Evolutionary conservation across 352 stramenopile species (phyloP), one percentile per base, ranked within the genome.

Genomic region (Globisporangium polare): DNA sequence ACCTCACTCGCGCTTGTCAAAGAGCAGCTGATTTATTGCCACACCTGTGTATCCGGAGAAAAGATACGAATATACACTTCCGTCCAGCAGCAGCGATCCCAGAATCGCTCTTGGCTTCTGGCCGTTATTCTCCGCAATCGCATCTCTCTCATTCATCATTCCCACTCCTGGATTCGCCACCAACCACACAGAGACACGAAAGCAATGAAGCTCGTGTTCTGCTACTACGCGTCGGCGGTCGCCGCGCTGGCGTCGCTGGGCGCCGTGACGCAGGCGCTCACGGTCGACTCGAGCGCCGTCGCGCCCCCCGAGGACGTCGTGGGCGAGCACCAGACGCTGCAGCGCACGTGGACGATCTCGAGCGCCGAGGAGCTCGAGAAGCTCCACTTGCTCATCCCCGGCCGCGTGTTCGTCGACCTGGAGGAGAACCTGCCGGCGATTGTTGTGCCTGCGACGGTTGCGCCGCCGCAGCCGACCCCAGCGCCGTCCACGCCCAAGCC

Each of bases 351-450:
- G 72, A 78, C 68, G 42, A 47, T 83, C 58, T 73, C 74, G 43
- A 83, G 72, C 57, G 62, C 57, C 39, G 67, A 72, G 27, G 67
- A 77, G 59, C 63, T 83, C 26, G 58, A 80, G 64, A 67, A 75
- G 54, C 64, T 88, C 37, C 77, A 83, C 56, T 47, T 88, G 43
- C 67, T 73, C 24, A 52, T 88, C 15, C 78, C 78, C 31, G 76
- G 76, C 24, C 74, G 70, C 57, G 76, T 88, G 17, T 88, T 88
- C 46, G 69, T 88, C 53, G 75, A 80, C 43, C 53, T 81, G 51
- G 68, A 81, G 51, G 63, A 64, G 7, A 77, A 72, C 24, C 45
- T 74, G 24, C 43, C 33, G 12, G 58, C 53, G 41, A 51, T 59
- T 15, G 59, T 59, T 15, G 63, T 53, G 5, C 50, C 57, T 2